Conservation (phyloP, 345 rosid genomes). For the Hibiscus mutabilis region DNA sequence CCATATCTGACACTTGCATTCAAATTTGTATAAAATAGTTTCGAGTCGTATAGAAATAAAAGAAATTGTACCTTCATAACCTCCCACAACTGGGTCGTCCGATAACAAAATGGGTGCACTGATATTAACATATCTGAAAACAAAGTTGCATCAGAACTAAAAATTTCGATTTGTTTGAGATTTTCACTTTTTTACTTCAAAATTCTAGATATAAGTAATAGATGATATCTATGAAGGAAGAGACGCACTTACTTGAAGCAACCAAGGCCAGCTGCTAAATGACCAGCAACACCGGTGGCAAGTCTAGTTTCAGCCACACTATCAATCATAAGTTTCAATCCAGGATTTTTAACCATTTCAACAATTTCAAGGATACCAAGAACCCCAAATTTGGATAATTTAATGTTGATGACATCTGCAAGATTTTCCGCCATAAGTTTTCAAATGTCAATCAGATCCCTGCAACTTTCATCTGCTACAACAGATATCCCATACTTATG, state of each 20-base stretch:
- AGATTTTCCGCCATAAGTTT: slow-evolving; percentile 8
- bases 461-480: slow-evolving; percentile 14
- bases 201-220: neutral
- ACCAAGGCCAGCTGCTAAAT: slow-evolving; percentile 12
- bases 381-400: slow-evolving; percentile 15
- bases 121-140: slow-evolving; percentile 8
- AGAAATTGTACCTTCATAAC: slow-evolving; percentile 16
- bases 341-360: neutral
- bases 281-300: slow-evolving; percentile 18
- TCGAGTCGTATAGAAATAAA: neutral
- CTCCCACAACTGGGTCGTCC: slow-evolving; percentile 17
- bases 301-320: slow-evolving; percentile 13
- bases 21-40: neutral
- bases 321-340: slow-evolving; percentile 12
- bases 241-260: slow-evolving; percentile 9
- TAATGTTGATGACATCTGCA: slow-evolving; percentile 16
- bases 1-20: neutral
- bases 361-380: slow-evolving; percentile 13
- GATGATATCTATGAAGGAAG: neutral
- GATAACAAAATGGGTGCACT: slow-evolving; percentile 11
- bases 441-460: slow-evolving; percentile 3
- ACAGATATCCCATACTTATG: slow-evolving; percentile 13
- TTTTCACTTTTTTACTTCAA: neutral
- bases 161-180: neutral
- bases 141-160: neutral